Percentiles rank a stretch among this genome's conserved stretches.
These are phyloP conservation scores for Candida sithepensis DNA, from an alignment of 805 yeast species.

Conservation along the genomic window DNA sequence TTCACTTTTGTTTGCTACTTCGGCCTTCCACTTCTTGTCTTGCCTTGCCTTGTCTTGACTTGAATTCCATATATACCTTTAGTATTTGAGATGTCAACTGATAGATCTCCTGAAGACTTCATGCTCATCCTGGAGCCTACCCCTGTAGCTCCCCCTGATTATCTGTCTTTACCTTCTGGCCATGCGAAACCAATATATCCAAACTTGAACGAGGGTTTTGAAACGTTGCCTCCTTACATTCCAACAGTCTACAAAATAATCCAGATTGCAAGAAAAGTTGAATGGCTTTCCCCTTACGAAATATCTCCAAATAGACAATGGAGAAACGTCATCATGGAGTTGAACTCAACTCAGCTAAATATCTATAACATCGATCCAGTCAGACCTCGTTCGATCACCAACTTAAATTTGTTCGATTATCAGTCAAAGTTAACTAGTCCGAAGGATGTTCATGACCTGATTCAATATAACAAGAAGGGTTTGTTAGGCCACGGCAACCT, in stretches of 20 bases:
- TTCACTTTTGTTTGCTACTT: neutral
- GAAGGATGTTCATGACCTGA: conserved; percentile 25
- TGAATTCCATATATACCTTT: too few species aligned
- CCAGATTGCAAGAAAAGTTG: conserved; percentile 59
- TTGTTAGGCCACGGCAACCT: conserved; percentile 35
- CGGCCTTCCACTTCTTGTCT: neutral
- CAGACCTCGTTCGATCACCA: conserved; percentile 6
- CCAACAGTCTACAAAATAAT: conserved; percentile 66
- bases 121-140: conserved; percentile 28
- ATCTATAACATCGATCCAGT: conserved; percentile 44
- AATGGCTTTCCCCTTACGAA: conserved; percentile 77
- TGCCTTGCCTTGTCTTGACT: neutral
- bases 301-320: conserved; percentile 64
- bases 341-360: conserved; percentile 84
- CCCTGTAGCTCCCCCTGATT: conserved; percentile 39
- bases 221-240: conserved; percentile 56
- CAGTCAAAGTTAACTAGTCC: conserved; percentile 28
- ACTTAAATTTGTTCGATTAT: conserved; percentile 11
- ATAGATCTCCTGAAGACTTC: neutral
- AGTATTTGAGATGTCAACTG: neutral
- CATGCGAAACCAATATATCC: conserved; percentile 33
- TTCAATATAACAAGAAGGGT: conserved; percentile 17
- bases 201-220: conserved; percentile 30
- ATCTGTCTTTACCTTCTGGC: conserved; percentile 33
- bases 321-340: conserved; percentile 64